Percentiles rank a stretch among this genome's conserved stretches.
Evolutionary conservation across 1,284 basidiomycete species (phyloP).

Genomic region (Ganoderma multipileum): DNA sequence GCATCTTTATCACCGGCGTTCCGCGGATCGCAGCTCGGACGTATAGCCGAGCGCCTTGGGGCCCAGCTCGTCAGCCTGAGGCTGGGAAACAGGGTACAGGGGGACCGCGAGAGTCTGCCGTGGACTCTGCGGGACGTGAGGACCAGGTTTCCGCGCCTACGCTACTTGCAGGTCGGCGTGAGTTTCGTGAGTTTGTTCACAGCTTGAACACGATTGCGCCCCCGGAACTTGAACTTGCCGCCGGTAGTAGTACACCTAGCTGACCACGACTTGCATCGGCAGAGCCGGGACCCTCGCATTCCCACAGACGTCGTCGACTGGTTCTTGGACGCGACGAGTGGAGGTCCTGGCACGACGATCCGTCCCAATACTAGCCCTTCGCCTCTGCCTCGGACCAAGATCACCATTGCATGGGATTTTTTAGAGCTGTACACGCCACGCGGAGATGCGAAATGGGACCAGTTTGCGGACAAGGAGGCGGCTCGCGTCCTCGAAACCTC

Average conservation of each 20-base stretch:
- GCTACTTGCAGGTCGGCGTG: constrained; percentile 14
- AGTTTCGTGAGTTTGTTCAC: background rate
- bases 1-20: background rate
- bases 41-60: background rate
- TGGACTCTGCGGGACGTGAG: constrained; percentile 2
- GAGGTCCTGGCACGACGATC: background rate
- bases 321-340: background rate
- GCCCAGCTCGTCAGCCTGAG: constrained; percentile 11
- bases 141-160: constrained; percentile 5
- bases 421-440: background rate
- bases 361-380: background rate
- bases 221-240: background rate
- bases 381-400: background rate
- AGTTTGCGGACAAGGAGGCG: background rate
- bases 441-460: background rate
- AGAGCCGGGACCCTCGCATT: background rate
- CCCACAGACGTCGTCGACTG: background rate
- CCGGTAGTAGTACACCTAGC: too few relatives aligned
- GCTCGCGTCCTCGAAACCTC: background rate
- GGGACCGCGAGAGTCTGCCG: background rate
- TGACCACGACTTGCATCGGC: background rate
- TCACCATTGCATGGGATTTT: background rate
- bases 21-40: background rate
- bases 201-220: too few relatives aligned
- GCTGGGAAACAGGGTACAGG: background rate